Conservation (phyloP, 2,329 filamentous ascomycete genomes). For the Talaromyces sp. region DNA sequence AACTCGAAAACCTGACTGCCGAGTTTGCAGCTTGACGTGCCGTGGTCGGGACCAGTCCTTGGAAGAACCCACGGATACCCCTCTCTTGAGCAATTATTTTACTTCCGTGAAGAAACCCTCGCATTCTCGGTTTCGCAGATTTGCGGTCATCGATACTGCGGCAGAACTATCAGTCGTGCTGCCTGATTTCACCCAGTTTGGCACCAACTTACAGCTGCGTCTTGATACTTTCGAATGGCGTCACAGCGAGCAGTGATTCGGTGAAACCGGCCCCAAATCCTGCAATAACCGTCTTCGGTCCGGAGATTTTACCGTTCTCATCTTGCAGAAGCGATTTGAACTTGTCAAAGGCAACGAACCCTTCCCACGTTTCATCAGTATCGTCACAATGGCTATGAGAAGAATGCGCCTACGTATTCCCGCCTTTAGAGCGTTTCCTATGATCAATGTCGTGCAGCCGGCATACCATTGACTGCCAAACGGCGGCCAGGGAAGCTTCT, state of each 20-base stretch:
- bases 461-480: slow-evolving; percentile 97
- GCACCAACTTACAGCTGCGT: slow-evolving; percentile 68
- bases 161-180: neutral
- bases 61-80: slow-evolving; percentile 88
- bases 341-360: slow-evolving; percentile 93
- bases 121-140: slow-evolving; percentile 74
- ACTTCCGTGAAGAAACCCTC: slow-evolving; percentile 86
- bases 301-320: slow-evolving; percentile 79
- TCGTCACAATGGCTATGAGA: neutral
- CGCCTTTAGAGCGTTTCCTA: slow-evolving; percentile 94
- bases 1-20: slow-evolving; percentile 83
- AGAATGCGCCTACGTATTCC: slow-evolving; percentile 70
- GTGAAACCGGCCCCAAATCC: slow-evolving; percentile 94
- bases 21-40: slow-evolving; percentile 92
- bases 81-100: slow-evolving; percentile 82
- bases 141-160: slow-evolving; percentile 92
- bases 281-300: slow-evolving; percentile 83
- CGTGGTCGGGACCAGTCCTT: slow-evolving; percentile 92
- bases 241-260: slow-evolving; percentile 88
- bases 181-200: neutral
- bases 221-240: slow-evolving; percentile 97
- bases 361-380: slow-evolving; percentile 33
- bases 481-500: slow-evolving; percentile 91
- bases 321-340: slow-evolving; percentile 83
- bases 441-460: slow-evolving; percentile 92